Conservation (phyloP, 2,329 filamentous ascomycete species). For the Xylariaceae sp. region DNA sequence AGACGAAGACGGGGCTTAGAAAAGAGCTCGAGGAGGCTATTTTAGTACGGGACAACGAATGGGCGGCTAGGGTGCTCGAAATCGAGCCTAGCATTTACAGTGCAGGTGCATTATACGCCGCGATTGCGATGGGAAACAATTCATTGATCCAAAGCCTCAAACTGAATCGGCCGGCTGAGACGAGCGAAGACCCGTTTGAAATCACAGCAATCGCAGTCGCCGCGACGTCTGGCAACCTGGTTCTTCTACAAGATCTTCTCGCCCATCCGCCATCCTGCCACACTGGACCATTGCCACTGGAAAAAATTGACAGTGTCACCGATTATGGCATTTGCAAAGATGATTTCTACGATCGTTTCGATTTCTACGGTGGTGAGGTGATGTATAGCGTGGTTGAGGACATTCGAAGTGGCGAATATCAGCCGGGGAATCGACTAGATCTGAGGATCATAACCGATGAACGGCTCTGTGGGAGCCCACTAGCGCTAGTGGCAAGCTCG, state of each 20-base stretch:
- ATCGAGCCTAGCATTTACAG: neutral
- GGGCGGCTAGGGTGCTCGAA: neutral
- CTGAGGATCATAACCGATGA: neutral
- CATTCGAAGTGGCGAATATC: neutral
- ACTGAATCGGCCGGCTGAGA: neutral
- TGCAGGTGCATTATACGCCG: constrained; percentile 8
- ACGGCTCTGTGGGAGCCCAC: constrained; percentile 5
- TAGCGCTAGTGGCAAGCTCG: constrained; percentile 13
- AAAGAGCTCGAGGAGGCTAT: neutral
- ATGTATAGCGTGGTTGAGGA: neutral
- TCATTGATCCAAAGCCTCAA: constrained; percentile 9
- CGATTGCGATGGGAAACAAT: constrained; percentile 3
- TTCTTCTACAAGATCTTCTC: constrained; percentile 11
- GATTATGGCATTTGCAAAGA: too few relatives aligned
- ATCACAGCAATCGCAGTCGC: constrained; percentile 13
- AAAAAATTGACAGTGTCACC: neutral
- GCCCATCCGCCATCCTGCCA: constrained; percentile 9
- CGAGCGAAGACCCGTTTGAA: constrained; percentile 9
- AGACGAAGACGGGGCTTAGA: neutral
- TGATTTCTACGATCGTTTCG: too few relatives aligned
- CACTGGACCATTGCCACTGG: constrained; percentile 8
- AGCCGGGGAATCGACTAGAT: neutral
- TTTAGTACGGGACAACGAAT: neutral
- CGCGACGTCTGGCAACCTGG: constrained; percentile 3
- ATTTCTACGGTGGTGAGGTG: too few relatives aligned